A percentile compares a stretch with the other conserved stretches of the same genome.
Evolutionary conservation across 2,329 filamentous ascomycete genomes (phyloP).

Genomic region (Paraphoma sp.): DNA sequence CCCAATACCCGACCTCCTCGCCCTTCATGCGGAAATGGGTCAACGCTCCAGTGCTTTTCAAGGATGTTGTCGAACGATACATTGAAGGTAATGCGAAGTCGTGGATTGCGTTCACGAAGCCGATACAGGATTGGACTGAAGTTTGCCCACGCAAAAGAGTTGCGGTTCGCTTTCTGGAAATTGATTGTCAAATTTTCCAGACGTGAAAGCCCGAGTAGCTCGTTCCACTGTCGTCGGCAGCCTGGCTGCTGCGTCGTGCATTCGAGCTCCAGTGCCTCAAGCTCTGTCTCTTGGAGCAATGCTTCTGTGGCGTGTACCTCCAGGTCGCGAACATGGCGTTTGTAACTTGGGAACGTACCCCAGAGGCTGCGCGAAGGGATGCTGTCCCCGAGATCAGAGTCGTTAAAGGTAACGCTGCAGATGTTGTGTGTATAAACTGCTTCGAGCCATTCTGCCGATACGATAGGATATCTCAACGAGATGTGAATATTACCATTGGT

Average conservation of each 20-base stretch:
- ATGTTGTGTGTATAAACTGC: conserved; percentile 16
- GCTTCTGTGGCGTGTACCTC: conserved; percentile 10
- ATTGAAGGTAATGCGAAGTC: conserved; percentile 1
- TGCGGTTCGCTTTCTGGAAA: conserved; percentile 9
- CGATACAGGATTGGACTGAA: conserved; percentile 18
- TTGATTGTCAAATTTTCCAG: conserved; percentile 17
- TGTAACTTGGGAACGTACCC: not conserved
- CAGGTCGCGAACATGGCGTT: conserved; percentile 16
- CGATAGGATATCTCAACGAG: not conserved
- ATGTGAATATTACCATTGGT: not conserved
- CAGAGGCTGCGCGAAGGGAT: not conserved
- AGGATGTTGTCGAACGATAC: conserved; percentile 18
- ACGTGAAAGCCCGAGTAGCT: conserved; percentile 9
- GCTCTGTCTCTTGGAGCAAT: not conserved
- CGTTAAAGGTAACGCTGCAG: conserved; percentile 6
- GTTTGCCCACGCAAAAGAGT: conserved; percentile 10
- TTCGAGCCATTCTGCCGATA: conserved; percentile 16
- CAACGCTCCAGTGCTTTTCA: conserved; percentile 7
- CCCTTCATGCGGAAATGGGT: not conserved
- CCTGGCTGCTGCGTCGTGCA: not conserved
- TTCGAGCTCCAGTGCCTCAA: not conserved
- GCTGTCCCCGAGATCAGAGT: not conserved
- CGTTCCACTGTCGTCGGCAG: conserved; percentile 7
- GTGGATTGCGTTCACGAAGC: conserved; percentile 9
- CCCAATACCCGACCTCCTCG: not conserved